Conservation (phyloP, 441 rosid species). For the Gossypium davidsonii region DNA sequence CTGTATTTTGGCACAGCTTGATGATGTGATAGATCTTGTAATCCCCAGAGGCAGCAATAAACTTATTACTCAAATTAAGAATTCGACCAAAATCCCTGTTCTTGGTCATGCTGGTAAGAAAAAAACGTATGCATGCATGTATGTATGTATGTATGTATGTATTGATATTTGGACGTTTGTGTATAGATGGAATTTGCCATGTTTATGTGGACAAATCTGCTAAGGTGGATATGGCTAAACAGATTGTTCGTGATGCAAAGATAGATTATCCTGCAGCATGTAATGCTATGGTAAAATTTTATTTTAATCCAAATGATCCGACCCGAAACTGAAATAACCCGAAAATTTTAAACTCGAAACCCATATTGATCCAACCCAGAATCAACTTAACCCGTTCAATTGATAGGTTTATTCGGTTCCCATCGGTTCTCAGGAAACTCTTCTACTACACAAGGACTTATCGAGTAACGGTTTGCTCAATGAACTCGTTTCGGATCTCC, state of each 20-base stretch:
- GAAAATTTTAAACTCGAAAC: no score
- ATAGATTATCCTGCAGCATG: conserved; percentile 76
- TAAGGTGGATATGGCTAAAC: conserved; percentile 52
- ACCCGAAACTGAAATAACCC: no score
- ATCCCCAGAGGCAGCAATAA: conserved; percentile 74
- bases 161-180: no score
- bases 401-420: no score
- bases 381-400: no score
- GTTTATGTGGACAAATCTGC: conserved; percentile 64
- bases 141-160: no score
- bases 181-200: conserved; percentile 60
- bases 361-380: no score
- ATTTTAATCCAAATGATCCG: no score
- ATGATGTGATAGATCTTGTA: conserved; percentile 73
- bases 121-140: no score
- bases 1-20: conserved; percentile 41
- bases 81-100: conserved; percentile 71
- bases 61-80: conserved; percentile 60
- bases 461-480: conserved; percentile 17
- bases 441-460: conserved; percentile 37
- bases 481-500: conserved; percentile 23
- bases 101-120: conserved; percentile 53
- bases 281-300: conserved; percentile 41
- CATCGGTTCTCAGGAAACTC: conserved; percentile 32
- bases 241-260: conserved; percentile 57